phyloP scores from a whole-genome alignment of 23 red algal species.

The Gracilaria domingensis region DNA sequence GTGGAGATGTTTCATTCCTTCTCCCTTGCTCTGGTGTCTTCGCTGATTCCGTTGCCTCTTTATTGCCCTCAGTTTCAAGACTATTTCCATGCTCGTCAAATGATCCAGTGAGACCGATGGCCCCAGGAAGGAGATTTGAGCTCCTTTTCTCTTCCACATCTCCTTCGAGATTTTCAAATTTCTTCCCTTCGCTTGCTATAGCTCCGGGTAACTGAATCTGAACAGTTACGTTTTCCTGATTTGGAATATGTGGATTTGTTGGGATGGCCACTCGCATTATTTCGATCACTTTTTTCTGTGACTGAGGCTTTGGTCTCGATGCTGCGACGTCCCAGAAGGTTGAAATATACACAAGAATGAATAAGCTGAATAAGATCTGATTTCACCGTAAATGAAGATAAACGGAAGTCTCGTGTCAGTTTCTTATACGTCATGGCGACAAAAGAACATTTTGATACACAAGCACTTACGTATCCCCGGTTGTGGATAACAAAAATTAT shows the following conservation, averaged over 20 bases:
- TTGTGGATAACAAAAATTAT: not conserved
- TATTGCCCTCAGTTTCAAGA: not conserved
- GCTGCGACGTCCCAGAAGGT: slow-evolving; percentile 27
- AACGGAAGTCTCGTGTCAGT: not conserved
- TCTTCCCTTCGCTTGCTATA: slow-evolving; percentile 51
- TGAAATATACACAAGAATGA: slow-evolving; percentile 3
- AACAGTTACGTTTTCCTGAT: slow-evolving; percentile 33
- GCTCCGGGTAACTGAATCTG: slow-evolving; percentile 39
- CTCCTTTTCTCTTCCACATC: not conserved
- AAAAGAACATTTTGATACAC: not conserved
- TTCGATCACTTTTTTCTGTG: not conserved
- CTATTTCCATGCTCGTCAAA: slow-evolving; percentile 51
- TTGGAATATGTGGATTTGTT: slow-evolving; percentile 25
- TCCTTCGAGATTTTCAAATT: slow-evolving; percentile 47
- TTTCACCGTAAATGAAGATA: not conserved
- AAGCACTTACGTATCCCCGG: slow-evolving; percentile 24
- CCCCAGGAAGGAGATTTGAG: slow-evolving; percentile 57
- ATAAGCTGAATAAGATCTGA: slow-evolving; percentile 31
- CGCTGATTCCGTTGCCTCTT: not conserved
- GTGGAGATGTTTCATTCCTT: not conserved
- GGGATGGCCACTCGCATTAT: slow-evolving; percentile 14
- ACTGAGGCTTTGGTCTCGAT: not conserved
- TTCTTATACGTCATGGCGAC: not conserved
- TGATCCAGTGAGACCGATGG: slow-evolving; percentile 47
- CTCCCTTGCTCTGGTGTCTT: not conserved